Conservation (phyloP, 75 land plant genomes). For the Sequoiadendron giganteum region DNA sequence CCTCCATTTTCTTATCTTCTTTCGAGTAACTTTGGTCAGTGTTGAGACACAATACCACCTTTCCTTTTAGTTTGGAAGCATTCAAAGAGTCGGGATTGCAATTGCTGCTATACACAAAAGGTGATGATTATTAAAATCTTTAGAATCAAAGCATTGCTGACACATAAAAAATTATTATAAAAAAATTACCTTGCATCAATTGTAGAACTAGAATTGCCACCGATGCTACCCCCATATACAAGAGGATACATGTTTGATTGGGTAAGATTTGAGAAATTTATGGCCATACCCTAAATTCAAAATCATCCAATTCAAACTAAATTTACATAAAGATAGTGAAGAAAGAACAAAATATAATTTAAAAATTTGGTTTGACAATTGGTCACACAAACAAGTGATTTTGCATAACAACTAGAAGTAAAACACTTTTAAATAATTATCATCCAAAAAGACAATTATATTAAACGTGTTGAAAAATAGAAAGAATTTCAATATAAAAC, state of each 20-base stretch:
- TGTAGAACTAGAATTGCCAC: not conserved
- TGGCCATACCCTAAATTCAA: not conserved
- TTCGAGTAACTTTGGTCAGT: not conserved
- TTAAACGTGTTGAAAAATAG: no score
- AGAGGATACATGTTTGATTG: constrained; percentile 36
- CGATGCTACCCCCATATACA: constrained; percentile 29
- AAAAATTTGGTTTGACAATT: no score
- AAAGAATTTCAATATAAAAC: no score
- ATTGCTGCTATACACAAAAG: constrained; percentile 22
- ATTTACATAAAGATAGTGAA: not conserved
- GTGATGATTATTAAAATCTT: not conserved
- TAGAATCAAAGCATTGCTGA: not conserved
- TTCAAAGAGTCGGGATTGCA: constrained; percentile 47
- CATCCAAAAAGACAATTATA: no score
- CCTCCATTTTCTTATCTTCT: constrained; percentile 16
- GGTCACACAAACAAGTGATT: no score
- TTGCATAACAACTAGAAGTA: no score
- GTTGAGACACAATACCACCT: constrained; percentile 58
- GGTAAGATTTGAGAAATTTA: constrained; percentile 32
- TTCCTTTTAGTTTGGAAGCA: constrained; percentile 44
- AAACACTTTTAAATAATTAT: no score
- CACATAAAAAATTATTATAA: not conserved
- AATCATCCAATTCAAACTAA: not conserved
- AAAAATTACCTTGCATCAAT: constrained; percentile 32
- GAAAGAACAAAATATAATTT: not conserved